These are phyloP conservation scores for Chlamydomonas sp. DNA, from an alignment of 139 green algal genomes.

Conservation along the genomic window DNA sequence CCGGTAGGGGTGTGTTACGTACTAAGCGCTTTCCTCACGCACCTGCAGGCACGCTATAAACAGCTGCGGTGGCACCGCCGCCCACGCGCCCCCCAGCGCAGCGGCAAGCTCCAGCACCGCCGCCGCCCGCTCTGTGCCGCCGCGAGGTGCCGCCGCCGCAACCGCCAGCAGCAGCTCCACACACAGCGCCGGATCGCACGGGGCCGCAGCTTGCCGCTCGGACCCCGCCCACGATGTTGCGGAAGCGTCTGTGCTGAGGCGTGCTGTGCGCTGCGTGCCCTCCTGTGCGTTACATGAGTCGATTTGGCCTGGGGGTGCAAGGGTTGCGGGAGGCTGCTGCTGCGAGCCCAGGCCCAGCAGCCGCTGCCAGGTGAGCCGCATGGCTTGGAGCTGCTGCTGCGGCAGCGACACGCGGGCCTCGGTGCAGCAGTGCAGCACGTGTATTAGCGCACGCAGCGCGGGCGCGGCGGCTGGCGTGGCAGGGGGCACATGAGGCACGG, in stretches of 20 bases:
- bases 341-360: not conserved
- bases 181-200: not conserved
- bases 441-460: not conserved
- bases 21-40: not conserved
- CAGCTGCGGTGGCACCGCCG: not conserved
- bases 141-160: not conserved
- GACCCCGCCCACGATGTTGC: not conserved
- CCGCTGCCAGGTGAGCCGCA: not conserved
- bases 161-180: constrained; percentile 29
- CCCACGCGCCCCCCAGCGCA: not conserved
- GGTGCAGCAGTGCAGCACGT: constrained; percentile 7
- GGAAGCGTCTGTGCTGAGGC: no score
- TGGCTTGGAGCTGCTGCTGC: not conserved
- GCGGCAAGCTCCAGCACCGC: constrained; percentile 18
- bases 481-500: not conserved
- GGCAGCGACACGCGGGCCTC: constrained; percentile 19
- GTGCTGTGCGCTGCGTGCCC: not conserved
- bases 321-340: not conserved
- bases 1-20: no score
- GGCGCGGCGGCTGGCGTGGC: not conserved
- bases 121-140: not conserved
- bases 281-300: no score
- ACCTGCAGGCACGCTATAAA: not conserved
- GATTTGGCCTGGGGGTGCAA: not conserved
- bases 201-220: not conserved